Base-by-base conservation (phyloP, 1,284 basidiomycete species). In the Blastosporella zonata region DNA sequence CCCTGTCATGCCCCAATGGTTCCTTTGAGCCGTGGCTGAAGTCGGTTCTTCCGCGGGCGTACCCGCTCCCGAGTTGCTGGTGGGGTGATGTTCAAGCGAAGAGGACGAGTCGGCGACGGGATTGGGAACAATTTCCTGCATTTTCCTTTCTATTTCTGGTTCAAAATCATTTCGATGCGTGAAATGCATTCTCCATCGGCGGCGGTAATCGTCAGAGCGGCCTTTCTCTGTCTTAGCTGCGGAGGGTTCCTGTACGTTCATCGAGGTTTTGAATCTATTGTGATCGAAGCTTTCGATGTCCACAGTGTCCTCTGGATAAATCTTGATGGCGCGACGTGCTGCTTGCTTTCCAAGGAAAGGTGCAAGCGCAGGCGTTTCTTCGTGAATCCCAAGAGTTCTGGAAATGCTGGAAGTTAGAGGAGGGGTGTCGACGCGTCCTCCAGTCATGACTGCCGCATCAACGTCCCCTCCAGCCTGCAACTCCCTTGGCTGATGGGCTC, bases 281-380 rank as follows among this genome's bases (percentile, higher is more conserved):
- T 53, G 54, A 18, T 59, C 56, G 10, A 66, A 27, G 12, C 51
- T 53, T 27, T 65, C 67, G 29, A 84, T 69, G 49, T 80, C 70
- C 18, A 82, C 67, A 9, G 43, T 15, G 20, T 66, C 62, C n/a
- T 67, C 64, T 46, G 77, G 73, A 46, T 78, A 73, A 9, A 75
- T 72, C 47, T 75, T 74, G 52, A 90, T 83, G 35, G 71, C 67
- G 36, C 83, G 76, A 47, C 78, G 74, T 53, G 73, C 75, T 0
- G 75, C 72, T 21, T 72, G 67, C 56, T 80, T 79, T 4, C 86
- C 85, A 3, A 90, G 70, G 59, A 87, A 87, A 2, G 74, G 77
- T 2, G 87, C 87, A 28, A 90, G 72, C 2, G 84, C 81, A 20
- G 85, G 82, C 2, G 83, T 81, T 52, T 89, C 83, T 36, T 73